These are phyloP conservation scores for Alternaria angustiovoidea DNA, from an alignment of 2,329 filamentous ascomycete species.

Conservation along the genomic window DNA sequence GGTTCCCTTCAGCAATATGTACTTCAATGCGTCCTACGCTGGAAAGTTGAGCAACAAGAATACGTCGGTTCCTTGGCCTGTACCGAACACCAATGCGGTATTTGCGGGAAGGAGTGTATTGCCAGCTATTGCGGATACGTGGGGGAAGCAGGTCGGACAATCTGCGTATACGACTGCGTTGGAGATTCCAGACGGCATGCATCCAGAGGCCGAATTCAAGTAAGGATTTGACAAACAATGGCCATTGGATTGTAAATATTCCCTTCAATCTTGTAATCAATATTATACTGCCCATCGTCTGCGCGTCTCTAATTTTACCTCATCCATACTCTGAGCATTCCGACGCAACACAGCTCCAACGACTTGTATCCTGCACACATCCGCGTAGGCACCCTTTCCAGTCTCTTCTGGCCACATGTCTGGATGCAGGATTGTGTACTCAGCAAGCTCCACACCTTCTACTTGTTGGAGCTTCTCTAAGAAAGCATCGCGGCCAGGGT, in stretches of 20 bases:
- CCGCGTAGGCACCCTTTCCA: conserved; percentile 30
- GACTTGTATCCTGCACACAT: conserved; percentile 36
- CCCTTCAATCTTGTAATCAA: neutral
- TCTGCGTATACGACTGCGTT: conserved; percentile 41
- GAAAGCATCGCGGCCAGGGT: conserved; percentile 30
- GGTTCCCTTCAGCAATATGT: conserved; percentile 40
- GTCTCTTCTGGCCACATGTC: conserved; percentile 41
- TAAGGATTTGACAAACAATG: neutral
- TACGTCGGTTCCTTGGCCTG: conserved; percentile 37
- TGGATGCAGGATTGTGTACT: conserved; percentile 34
- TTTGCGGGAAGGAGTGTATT: conserved; percentile 40
- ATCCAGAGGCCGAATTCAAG: conserved; percentile 43
- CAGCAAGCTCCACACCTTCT: conserved; percentile 18
- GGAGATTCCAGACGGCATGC: conserved; percentile 46
- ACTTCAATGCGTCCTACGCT: conserved; percentile 44
- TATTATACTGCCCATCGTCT: conserved; percentile 5
- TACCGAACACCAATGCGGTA: conserved; percentile 37
- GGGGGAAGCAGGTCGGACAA: conserved; percentile 31
- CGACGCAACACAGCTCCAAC: conserved; percentile 30
- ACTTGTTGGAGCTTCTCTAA: conserved; percentile 25
- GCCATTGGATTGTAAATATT: neutral
- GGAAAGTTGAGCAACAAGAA: conserved; percentile 44
- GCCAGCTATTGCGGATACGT: conserved; percentile 33
- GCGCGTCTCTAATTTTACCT: neutral
- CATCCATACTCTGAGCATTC: neutral